Evolutionary conservation across 306 rosid species (phyloP).

Genomic region (Spatholobus suberectus): DNA sequence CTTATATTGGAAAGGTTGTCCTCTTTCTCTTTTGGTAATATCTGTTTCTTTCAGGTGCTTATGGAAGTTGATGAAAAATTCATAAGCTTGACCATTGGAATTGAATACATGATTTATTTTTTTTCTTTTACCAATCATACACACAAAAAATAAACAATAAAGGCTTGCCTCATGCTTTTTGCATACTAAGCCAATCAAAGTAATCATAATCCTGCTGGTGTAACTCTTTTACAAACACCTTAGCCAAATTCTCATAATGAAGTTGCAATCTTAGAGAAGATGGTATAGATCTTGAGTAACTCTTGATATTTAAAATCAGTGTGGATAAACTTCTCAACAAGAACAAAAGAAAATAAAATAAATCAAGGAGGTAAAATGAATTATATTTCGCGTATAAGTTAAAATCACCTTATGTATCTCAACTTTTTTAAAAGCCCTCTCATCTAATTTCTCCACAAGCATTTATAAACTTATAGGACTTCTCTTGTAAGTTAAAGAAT

Average conservation of each 20-base stretch:
- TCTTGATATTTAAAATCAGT: neutral
- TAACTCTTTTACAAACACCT: neutral
- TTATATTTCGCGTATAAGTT: neutral
- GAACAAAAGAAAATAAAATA: neutral
- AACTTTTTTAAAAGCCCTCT: neutral
- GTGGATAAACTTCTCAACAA: neutral
- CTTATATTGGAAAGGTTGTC: neutral
- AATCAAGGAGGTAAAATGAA: neutral
- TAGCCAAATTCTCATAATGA: neutral
- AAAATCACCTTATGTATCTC: neutral
- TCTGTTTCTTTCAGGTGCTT: neutral
- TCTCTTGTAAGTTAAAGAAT: neutral
- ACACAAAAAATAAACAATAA: neutral
- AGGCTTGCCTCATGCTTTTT: neutral
- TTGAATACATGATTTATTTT: neutral
- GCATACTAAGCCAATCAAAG: neutral
- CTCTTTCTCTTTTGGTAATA: constrained; percentile 7
- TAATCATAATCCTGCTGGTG: neutral
- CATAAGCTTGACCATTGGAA: neutral
- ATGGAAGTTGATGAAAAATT: neutral
- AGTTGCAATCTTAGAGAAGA: constrained; percentile 4
- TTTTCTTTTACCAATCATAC: neutral
- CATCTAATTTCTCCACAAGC: neutral
- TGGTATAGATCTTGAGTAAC: neutral
- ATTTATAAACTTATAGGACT: neutral